Evolutionary conservation across 305 asterid genomes (phyloP).

Genomic region (Rubia balearica): DNA sequence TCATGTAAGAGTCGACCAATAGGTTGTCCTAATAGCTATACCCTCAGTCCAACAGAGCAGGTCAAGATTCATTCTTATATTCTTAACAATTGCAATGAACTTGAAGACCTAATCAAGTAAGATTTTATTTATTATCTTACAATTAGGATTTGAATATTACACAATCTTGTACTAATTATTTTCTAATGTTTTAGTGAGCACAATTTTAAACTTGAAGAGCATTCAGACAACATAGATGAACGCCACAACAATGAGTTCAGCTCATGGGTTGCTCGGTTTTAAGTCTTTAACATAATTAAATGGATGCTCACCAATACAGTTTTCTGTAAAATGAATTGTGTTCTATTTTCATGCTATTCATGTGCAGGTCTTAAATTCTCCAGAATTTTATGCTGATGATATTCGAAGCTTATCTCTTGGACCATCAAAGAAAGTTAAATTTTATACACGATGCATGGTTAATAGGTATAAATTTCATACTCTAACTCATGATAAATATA

Average conservation of each 20-base stretch:
- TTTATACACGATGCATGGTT: background rate
- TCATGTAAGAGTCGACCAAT: background rate
- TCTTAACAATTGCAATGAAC: background rate
- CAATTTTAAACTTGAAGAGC: background rate
- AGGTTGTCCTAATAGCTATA: background rate
- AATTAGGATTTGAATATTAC: background rate
- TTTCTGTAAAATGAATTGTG: background rate
- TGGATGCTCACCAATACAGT: no score
- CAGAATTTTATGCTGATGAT: background rate
- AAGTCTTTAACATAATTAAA: background rate
- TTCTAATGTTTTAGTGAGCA: background rate
- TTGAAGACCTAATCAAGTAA: background rate
- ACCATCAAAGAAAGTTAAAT: background rate
- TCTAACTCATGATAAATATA: background rate
- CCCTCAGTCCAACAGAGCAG: background rate
- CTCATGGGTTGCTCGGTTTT: background rate
- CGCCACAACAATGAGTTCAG: background rate
- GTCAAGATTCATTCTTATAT: background rate
- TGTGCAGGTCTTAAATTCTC: background rate
- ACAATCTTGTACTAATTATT: background rate
- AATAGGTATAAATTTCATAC: conserved; percentile 4
- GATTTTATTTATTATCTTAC: background rate
- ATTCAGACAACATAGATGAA: background rate
- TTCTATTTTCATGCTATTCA: background rate
- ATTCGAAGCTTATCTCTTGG: background rate